Evolutionary conservation across 1,284 basidiomycete species (phyloP), one percentile per base, ranked within the genome.

Genomic region (Taiwanofungus camphoratus): DNA sequence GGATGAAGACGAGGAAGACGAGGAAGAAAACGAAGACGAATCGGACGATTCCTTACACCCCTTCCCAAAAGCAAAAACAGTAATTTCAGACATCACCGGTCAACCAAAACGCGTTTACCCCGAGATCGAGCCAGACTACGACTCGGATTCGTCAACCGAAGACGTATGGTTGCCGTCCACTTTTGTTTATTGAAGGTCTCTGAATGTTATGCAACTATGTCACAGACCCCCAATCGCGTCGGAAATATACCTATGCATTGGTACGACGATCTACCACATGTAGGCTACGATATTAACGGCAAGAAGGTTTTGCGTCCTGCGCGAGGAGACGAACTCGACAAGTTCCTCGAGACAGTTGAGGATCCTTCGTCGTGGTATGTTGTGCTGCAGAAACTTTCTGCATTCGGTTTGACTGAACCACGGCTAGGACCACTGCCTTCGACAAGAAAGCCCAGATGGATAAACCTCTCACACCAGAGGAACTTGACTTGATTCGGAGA

Each of bases 181-280:
- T 22, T 20, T 39, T 52, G 37, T 38, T 11, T 15, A 19, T n/a
- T 23, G 34, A 23, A 9, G 35, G 18, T 29, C 24, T 37, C 31
- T 41, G 7, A 31, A 11, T 32, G 6, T 16, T 18, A 6, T 31
- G 1, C 22, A 20, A 6, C 13, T 42, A 46, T 34, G 27, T 26
- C 33, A 33, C 49, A 96, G 92, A 78, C 83, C 50, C 88, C 90
- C 26, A 99, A 98, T 65, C 87, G 94, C 45, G 83, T 97, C 54
- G 96, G 96, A 46, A 82, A 96, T 67, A 76, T 99, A 44, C 96
- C 96, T 35, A 85, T 92, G 72, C 92, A 98, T 62, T 99, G 95
- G 92, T 99, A 99, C 67, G 96, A 99, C 64, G 95, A 99, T 69
- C 73, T 99, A 54, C 96, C 96, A n/a, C 96, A 99, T 69, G 82